Evolutionary conservation across 768 basidiomycete species (phyloP), one percentile per base, ranked within the genome.

Genomic region (Amylocystis lapponica): DNA sequence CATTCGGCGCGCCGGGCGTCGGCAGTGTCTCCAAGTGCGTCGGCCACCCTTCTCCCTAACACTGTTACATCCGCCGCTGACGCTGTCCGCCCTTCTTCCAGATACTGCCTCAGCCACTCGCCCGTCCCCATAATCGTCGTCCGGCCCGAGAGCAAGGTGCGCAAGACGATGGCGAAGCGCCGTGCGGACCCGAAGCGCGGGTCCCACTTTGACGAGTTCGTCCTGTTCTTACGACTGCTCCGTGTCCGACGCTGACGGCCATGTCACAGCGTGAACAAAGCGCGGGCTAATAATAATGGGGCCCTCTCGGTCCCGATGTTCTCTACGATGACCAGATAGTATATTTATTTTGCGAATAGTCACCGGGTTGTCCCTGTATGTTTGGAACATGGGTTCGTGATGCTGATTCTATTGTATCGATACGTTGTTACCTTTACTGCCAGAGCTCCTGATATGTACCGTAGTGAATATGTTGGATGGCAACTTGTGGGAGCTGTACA

Each of bases 111-210:
- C 32, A 84, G 86, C 14, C 92, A 89, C 57, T 93, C 91, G 1
- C 92, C 95, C 1, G 91, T 99, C 0, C 95, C 95, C 2, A 88
- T 96, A 53, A 92, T 98, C 49, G 95, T 98, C 39, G 93, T 98
- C 31, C 76, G 91, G 3, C 90, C 92, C 2, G 88, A 91, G 54
- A 74, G 87, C 27, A 91, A 93, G 57, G 81, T 93, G 22, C 77
- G 79, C 50, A 94, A 94, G 61, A 79, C 80, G 0, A 67, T 86
- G 34, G 90, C 86, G 55, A 95, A 96, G 61, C 75, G 93, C 21
- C 74, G 84, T 34, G 87, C 85, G 36, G 83, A 96, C 56, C 92
- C 92, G 3, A 96, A 92, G 65, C 74, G 91, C 16, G 88, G 89
- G 4, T 78, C 71, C 31, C 86, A 90, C 61, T 91, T 90, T 49